These are phyloP conservation scores for Exophiala xenobiotica DNA, from an alignment of 2,329 filamentous ascomycete species.

Conservation along the genomic window DNA sequence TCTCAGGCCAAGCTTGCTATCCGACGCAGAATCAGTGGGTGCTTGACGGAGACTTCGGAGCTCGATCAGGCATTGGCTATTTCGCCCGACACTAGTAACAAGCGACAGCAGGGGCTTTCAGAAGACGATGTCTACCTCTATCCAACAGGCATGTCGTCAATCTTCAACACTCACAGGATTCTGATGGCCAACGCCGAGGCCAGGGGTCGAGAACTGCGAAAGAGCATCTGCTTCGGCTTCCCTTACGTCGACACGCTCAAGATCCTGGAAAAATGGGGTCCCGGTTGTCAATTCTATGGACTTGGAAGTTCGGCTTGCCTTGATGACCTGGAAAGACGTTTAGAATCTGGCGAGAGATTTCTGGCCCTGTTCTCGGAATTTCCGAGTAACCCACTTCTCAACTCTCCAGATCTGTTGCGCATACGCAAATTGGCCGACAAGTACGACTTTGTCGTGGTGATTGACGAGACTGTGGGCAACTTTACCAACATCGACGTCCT, in stretches of 20 bases:
- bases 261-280: constrained; percentile 89
- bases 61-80: constrained; percentile 58
- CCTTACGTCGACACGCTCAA: constrained; percentile 97
- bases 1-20: constrained; percentile 83
- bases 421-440: constrained; percentile 76
- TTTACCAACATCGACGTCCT: constrained; percentile 95
- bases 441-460: constrained; percentile 84
- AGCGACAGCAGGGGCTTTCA: constrained; percentile 60
- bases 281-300: constrained; percentile 85
- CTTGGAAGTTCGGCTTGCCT: constrained; percentile 73
- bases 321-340: constrained; percentile 73
- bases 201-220: constrained; percentile 39
- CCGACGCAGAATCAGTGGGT: constrained; percentile 81
- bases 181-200: constrained; percentile 64
- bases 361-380: constrained; percentile 92
- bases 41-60: constrained; percentile 71
- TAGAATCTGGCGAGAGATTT: constrained; percentile 71
- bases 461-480: constrained; percentile 96
- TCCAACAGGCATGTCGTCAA: constrained; percentile 90
- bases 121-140: constrained; percentile 89
- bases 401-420: constrained; percentile 78
- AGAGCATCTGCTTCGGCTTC: constrained; percentile 93
- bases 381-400: constrained; percentile 85
- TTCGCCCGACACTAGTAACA: constrained; percentile 34
- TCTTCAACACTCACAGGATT: constrained; percentile 81